These are phyloP conservation scores for Prunus fruticosa DNA, from an alignment of 306 rosid genomes.

Conservation along the genomic window DNA sequence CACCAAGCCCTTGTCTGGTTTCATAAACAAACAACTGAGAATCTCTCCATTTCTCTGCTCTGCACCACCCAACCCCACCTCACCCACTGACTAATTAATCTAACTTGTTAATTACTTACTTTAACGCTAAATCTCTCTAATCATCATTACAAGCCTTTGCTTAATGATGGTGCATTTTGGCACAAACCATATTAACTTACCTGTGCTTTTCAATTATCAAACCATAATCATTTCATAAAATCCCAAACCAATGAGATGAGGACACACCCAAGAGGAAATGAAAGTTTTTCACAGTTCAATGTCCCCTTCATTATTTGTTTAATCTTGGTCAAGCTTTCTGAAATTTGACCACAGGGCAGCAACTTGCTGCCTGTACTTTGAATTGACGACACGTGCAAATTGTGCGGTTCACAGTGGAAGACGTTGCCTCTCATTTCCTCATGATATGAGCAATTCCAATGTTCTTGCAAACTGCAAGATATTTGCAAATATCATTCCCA, in stretches of 20 bases:
- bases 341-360: neutral
- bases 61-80: slow-evolving; percentile 11
- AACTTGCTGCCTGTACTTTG: slow-evolving; percentile 6
- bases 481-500: neutral
- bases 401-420: slow-evolving; percentile 24
- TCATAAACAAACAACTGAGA: slow-evolving; percentile 60
- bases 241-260: slow-evolving; percentile 1
- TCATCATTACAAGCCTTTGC: slow-evolving; percentile 8
- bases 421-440: slow-evolving; percentile 20
- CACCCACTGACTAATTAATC: slow-evolving; percentile 44
- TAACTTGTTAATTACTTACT: slow-evolving; percentile 39
- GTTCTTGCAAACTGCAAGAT: neutral
- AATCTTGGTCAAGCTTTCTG: slow-evolving; percentile 12
- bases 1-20: slow-evolving; percentile 58
- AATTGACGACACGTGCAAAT: slow-evolving; percentile 44
- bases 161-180: neutral
- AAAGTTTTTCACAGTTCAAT: neutral
- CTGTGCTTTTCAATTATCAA: slow-evolving; percentile 23
- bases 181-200: neutral
- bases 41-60: slow-evolving; percentile 36
- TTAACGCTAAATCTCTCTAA: slow-evolving; percentile 29
- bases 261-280: neutral
- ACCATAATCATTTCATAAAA: slow-evolving; percentile 9
- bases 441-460: slow-evolving; percentile 14
- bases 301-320: slow-evolving; percentile 7